Base-by-base conservation (phyloP, 177 flowering plant species). In the Vitis hybrid region DNA sequence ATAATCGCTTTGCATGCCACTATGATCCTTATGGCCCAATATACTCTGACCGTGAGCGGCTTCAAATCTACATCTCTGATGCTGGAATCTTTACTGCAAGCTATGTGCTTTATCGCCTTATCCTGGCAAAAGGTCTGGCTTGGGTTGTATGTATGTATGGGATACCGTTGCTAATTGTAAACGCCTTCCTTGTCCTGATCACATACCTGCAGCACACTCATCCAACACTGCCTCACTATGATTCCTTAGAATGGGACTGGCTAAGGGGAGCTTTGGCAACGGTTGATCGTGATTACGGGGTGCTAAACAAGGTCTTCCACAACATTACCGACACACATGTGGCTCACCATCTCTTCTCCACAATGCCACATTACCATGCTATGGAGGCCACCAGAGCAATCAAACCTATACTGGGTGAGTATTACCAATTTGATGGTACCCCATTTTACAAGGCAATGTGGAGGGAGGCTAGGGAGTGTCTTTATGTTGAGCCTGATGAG, bases 151-250 rank as follows among this genome's bases (percentile, higher is more conserved):
- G 71, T 4, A 18, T 81, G 1, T 81, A 81, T 45, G 80, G 78
- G 1, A 74, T 56, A 1, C 84, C 84, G 3, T 56, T 81, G 32
- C 68, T 79, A 2, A 56, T 81, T 3, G 80, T 77, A 8, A 81
- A 81, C 45, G 80, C 64, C 4, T 79, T 76, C 62, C 70, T 79
- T 11, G 80, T 79, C 10, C 5, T 69, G 54, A 80, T 80, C 64
- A 80, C 81, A 1, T 80, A 62, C 70, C 61, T 82, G 65, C 83
- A 82, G 70, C 85, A 82, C 79, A 80, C 83, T n/a, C 85, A 82
- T 64, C 78, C 80, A 13, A 9, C 78, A 4, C 45, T 81, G 62
- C 84, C 84, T 4, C 81, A 75, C 48, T 80, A 75, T 50, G 76
- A 74, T 60, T 65, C 78, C 2, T 65, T 67, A 1, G 82, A 79